These are phyloP conservation scores for Sporothrix curviconia DNA, from an alignment of 2,329 filamentous ascomycete species.

Conservation along the genomic window DNA sequence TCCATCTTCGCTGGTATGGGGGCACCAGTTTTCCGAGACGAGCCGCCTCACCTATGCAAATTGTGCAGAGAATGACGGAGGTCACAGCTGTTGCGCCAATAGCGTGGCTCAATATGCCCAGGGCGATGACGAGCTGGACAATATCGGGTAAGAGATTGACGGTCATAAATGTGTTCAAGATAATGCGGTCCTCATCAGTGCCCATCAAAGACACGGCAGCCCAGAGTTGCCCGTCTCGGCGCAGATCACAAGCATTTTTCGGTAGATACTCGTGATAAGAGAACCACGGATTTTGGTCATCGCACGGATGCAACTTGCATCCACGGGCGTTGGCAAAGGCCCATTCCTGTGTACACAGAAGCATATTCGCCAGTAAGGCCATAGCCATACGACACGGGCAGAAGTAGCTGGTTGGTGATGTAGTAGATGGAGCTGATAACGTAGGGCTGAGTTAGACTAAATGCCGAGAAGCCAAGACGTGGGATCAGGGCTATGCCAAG, in stretches of 20 bases:
- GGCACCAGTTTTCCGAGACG: slow-evolving; percentile 9
- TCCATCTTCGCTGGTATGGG: slow-evolving; percentile 30
- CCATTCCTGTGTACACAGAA: slow-evolving; percentile 11
- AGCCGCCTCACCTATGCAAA: neutral
- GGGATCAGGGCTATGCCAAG: slow-evolving; percentile 11
- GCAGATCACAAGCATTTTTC: slow-evolving; percentile 14
- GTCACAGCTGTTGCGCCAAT: slow-evolving; percentile 12
- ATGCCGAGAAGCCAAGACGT: slow-evolving; percentile 7
- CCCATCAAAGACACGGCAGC: slow-evolving; percentile 15
- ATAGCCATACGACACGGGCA: slow-evolving; percentile 12
- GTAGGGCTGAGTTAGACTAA: slow-evolving; percentile 15
- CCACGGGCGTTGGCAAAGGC: slow-evolving; percentile 12
- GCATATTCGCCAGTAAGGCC: slow-evolving; percentile 16
- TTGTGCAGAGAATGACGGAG: slow-evolving; percentile 7
- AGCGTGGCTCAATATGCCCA: slow-evolving; percentile 9
- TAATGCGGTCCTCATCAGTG: slow-evolving; percentile 16
- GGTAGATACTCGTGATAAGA: slow-evolving; percentile 14
- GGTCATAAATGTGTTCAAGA: slow-evolving; percentile 11
- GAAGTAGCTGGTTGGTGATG: neutral
- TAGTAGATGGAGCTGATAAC: slow-evolving; percentile 11
- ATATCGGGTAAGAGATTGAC: slow-evolving; percentile 11
- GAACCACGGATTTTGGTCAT: slow-evolving; percentile 16
- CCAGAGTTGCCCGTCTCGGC: slow-evolving; percentile 14
- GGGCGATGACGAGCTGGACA: slow-evolving; percentile 10
- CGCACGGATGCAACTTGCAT: slow-evolving; percentile 12